A percentile compares a stretch with the other conserved stretches of the same genome.
These are phyloP conservation scores for Akanthomyces uredinophilus DNA, from an alignment of 2,329 filamentous ascomycete genomes.

Conservation along the genomic window DNA sequence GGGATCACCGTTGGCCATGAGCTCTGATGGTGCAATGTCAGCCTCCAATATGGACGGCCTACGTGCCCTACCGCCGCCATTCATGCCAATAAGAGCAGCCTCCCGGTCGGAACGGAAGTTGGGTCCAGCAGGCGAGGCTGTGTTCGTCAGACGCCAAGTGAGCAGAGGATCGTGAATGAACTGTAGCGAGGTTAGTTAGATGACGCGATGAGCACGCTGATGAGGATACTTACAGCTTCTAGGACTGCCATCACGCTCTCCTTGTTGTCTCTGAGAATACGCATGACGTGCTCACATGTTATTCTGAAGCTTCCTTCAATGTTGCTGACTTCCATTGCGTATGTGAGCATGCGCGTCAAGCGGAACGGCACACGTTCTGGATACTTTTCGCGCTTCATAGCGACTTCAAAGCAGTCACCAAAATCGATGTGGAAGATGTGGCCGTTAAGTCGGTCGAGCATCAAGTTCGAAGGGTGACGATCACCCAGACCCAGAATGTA, in stretches of 20 bases:
- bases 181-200: constrained; percentile 36
- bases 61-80: constrained; percentile 49
- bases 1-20: constrained; percentile 43
- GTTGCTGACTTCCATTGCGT: constrained; percentile 99
- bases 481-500: constrained; percentile 97
- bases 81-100: constrained; percentile 40
- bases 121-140: constrained; percentile 58
- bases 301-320: constrained; percentile 98
- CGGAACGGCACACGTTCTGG: constrained; percentile 97
- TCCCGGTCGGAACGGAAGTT: constrained; percentile 62
- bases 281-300: constrained; percentile 97
- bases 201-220: not conserved
- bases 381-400: constrained; percentile 99
- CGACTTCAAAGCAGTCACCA: constrained; percentile 98
- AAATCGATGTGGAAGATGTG: constrained; percentile 99
- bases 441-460: constrained; percentile 92
- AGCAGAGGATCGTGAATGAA: constrained; percentile 99
- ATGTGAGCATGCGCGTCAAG: constrained; percentile 96
- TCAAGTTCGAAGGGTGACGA: constrained; percentile 93
- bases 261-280: constrained; percentile 92
- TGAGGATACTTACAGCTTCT: constrained; percentile 72
- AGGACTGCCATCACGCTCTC: constrained; percentile 97
- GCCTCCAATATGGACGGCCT: constrained; percentile 66
- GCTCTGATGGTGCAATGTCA: constrained; percentile 54
- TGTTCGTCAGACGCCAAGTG: constrained; percentile 81